These are phyloP conservation scores for Sideroxylon spinosum DNA, from an alignment of 179 eudicot genomes.

Conservation along the genomic window DNA sequence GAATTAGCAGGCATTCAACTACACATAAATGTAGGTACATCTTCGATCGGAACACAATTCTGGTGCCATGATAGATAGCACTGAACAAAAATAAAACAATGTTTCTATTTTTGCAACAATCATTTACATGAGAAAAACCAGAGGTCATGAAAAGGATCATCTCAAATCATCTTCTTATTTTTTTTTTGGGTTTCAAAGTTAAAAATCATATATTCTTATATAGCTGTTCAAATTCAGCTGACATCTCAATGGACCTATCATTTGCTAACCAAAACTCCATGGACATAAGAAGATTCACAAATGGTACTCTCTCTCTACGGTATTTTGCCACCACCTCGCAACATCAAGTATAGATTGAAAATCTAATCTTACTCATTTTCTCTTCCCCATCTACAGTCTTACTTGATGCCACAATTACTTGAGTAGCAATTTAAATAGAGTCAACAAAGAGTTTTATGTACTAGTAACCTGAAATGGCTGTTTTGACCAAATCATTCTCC, in stretches of 20 bases:
- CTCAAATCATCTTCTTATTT: conserved; percentile 2
- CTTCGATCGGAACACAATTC: background rate
- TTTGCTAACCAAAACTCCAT: conserved; percentile 11
- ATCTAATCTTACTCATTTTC: conserved; percentile 12
- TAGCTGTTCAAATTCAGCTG: conserved; percentile 17
- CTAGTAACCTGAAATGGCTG: background rate
- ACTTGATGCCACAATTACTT: conserved; percentile 10
- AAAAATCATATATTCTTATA: background rate
- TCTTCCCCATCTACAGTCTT: conserved; percentile 14
- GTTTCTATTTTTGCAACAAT: conserved; percentile 5
- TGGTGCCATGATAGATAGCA: background rate
- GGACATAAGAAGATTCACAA: conserved; percentile 12
- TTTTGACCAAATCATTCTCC: conserved; percentile 14
- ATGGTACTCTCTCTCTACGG: conserved; percentile 2
- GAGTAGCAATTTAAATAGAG: conserved; percentile 15
- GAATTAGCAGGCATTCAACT: background rate
- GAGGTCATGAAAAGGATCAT: background rate
- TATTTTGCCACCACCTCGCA: conserved; percentile 10
- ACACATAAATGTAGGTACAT: background rate
- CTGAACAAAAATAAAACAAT: background rate
- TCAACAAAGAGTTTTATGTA: conserved; percentile 4
- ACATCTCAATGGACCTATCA: conserved; percentile 19
- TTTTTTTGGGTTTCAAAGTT: no score
- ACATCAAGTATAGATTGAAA: conserved; percentile 18
- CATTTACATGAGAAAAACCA: conserved; percentile 7